These are phyloP conservation scores for Phytophthora pistaciae DNA, from an alignment of 352 stramenopile genomes.

Conservation along the genomic window DNA sequence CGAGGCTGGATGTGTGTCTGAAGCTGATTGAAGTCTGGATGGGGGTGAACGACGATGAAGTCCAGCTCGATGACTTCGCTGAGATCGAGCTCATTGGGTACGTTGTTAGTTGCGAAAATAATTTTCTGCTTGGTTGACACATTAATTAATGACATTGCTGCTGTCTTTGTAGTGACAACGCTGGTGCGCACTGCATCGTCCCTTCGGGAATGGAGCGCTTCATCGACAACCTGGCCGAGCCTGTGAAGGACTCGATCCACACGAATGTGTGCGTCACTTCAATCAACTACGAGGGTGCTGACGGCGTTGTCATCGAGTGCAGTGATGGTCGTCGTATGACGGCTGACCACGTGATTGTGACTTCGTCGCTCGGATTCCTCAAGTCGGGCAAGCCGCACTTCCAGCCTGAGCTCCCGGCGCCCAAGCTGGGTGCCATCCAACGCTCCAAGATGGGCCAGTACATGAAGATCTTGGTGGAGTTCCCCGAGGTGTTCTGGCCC, in stretches of 20 bases:
- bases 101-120: neutral
- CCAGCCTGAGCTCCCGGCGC: constrained; percentile 46
- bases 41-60: constrained; percentile 50
- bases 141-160: no score
- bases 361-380: constrained; percentile 61
- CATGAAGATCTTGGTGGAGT: constrained; percentile 83
- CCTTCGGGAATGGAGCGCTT: constrained; percentile 60
- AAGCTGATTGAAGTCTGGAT: constrained; percentile 69
- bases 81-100: constrained; percentile 66
- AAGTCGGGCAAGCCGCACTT: constrained; percentile 60
- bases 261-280: constrained; percentile 37
- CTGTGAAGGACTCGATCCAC: constrained; percentile 42
- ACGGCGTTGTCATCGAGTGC: constrained; percentile 46
- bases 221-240: constrained; percentile 42
- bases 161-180: constrained; percentile 43
- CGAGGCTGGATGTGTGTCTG: constrained; percentile 50
- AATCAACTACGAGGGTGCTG: constrained; percentile 37
- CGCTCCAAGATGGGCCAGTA: constrained; percentile 73
- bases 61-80: constrained; percentile 69
- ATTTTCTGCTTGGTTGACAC: no score
- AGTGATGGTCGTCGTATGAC: constrained; percentile 26
- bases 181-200: constrained; percentile 62
- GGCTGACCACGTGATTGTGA: constrained; percentile 63
- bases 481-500: constrained; percentile 71
- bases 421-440: constrained; percentile 56